Percentiles rank a stretch among this genome's conserved stretches.
These are phyloP conservation scores for Eucalyptus sp. DNA, from an alignment of 345 rosid genomes.

Conservation along the genomic window DNA sequence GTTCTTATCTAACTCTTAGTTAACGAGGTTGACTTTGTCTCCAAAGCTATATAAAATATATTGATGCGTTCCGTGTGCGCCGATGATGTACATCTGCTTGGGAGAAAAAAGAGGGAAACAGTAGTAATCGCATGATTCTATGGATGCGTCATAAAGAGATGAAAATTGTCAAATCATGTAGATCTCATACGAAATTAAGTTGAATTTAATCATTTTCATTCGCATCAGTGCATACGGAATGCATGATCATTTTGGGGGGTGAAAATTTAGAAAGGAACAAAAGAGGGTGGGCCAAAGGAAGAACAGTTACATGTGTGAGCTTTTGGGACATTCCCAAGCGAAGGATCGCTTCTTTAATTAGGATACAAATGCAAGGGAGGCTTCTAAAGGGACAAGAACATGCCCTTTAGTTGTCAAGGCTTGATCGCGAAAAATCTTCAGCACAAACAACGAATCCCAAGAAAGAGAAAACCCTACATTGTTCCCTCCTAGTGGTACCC, in stretches of 20 bases:
- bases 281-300: conserved; percentile 5
- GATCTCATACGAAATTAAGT: background rate
- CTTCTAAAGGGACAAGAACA: conserved; percentile 1
- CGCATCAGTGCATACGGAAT: background rate
- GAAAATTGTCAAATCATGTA: background rate
- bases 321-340: background rate
- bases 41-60: background rate
- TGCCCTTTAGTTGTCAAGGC: background rate
- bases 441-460: background rate
- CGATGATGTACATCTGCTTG: background rate
- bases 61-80: background rate
- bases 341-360: background rate
- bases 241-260: background rate
- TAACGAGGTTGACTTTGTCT: background rate
- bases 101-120: background rate
- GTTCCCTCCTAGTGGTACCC: conserved; percentile 20
- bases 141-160: background rate
- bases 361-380: background rate
- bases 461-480: background rate
- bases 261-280: background rate
- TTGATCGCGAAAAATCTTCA: background rate
- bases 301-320: background rate
- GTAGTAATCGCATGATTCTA: background rate
- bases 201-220: background rate
- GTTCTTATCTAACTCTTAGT: background rate